These are phyloP conservation scores for Eucalyptus melliodora DNA, from an alignment of 345 rosid genomes.

Conservation along the genomic window DNA sequence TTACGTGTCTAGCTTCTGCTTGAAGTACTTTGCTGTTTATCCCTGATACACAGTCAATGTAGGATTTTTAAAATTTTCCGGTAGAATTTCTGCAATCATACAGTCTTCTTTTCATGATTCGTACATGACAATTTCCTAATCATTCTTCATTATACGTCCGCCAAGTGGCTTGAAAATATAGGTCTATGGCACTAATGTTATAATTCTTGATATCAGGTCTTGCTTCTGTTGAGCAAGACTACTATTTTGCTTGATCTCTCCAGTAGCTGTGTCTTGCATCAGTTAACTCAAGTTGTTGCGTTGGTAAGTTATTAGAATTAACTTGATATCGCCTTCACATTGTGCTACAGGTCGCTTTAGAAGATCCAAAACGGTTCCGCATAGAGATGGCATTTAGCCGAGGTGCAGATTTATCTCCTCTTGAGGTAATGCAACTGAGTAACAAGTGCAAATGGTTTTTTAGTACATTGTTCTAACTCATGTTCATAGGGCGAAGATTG, in stretches of 20 bases:
- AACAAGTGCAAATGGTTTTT: neutral
- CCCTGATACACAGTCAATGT: neutral
- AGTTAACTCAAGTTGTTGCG: neutral
- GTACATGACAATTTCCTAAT: neutral
- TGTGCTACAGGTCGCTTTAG: slow-evolving; percentile 57
- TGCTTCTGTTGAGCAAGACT: neutral
- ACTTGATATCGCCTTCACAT: neutral
- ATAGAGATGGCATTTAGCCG: slow-evolving; percentile 90
- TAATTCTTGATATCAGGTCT: neutral
- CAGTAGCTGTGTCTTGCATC: neutral
- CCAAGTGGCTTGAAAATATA: neutral
- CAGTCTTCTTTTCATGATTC: neutral
- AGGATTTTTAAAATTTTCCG: neutral
- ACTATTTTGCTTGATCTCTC: neutral
- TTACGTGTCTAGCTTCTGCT: too few relatives aligned
- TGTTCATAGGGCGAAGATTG: neutral
- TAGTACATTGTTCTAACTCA: neutral
- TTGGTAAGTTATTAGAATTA: neutral
- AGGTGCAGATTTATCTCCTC: slow-evolving; percentile 92
- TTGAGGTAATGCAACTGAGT: slow-evolving; percentile 45
- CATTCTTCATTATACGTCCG: neutral
- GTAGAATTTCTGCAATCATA: neutral
- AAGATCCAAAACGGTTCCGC: slow-evolving; percentile 85
- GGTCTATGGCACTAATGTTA: neutral
- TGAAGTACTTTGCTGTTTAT: neutral